phyloP scores from a whole-genome alignment of 1,284 basidiomycete genomes.

The Pascua sp. region DNA sequence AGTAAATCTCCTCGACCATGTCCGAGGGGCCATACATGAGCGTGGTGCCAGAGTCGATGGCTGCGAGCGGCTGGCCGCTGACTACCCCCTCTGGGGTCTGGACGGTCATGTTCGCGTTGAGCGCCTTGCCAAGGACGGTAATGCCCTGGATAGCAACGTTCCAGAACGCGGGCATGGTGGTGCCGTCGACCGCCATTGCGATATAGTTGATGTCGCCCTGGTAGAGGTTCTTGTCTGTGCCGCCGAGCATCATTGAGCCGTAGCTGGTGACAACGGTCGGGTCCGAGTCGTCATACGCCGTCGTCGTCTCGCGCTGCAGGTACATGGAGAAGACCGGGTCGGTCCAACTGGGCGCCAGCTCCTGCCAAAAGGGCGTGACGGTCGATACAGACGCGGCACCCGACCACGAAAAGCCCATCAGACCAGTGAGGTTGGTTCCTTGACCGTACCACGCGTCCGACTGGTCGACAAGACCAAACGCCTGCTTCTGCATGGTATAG shows the following conservation, averaged over 20 bases:
- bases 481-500: slow-evolving; percentile 66
- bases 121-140: slow-evolving; percentile 42
- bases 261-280: slow-evolving; percentile 1
- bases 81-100: background rate
- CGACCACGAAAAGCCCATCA: slow-evolving; percentile 54
- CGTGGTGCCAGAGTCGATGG: slow-evolving; percentile 71
- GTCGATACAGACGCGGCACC: slow-evolving; percentile 37
- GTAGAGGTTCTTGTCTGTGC: slow-evolving; percentile 64
- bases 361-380: slow-evolving; percentile 57
- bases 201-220: slow-evolving; percentile 76
- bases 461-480: slow-evolving; percentile 57
- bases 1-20: slow-evolving; percentile 64
- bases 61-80: slow-evolving; percentile 23
- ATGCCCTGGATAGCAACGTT: slow-evolving; percentile 51
- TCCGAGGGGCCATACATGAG: slow-evolving; percentile 74
- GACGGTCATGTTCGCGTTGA: slow-evolving; percentile 4
- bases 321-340: slow-evolving; percentile 73
- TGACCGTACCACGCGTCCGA: slow-evolving; percentile 23
- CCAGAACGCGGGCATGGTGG: slow-evolving; percentile 51
- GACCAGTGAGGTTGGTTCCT: slow-evolving; percentile 45
- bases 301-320: slow-evolving; percentile 46
- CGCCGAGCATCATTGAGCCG: slow-evolving; percentile 72
- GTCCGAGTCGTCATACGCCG: background rate
- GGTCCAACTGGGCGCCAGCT: slow-evolving; percentile 64
- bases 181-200: slow-evolving; percentile 51